These are phyloP conservation scores for Lachancea nothofagi DNA, from an alignment of 805 yeast genomes.

Conservation along the genomic window DNA sequence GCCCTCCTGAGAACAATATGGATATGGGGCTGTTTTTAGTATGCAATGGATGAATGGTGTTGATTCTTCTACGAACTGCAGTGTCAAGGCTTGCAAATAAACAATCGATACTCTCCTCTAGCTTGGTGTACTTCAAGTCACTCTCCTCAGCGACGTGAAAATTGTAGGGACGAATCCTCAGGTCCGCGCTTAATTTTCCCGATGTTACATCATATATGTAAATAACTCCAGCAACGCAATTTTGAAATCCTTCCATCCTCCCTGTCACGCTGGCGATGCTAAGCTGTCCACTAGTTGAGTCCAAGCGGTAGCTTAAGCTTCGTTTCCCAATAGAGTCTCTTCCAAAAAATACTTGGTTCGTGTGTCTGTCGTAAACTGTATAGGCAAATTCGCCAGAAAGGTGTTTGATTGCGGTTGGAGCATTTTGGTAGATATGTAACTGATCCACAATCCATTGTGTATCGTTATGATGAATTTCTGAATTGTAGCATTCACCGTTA, in stretches of 20 bases:
- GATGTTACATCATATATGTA: conserved; percentile 37
- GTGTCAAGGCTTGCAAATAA: conserved; percentile 31
- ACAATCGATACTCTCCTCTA: conserved; percentile 10
- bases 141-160: conserved; percentile 19
- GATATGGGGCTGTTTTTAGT: conserved; percentile 40
- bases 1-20: conserved; percentile 86
- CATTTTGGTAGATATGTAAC: conserved; percentile 34
- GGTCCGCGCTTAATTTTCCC: conserved; percentile 15
- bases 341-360: conserved; percentile 58
- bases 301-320: conserved; percentile 49
- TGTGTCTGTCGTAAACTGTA: conserved; percentile 40
- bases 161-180: conserved; percentile 12
- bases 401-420: conserved; percentile 32
- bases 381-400: conserved; percentile 84
- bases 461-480: conserved; percentile 56
- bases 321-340: conserved; percentile 80
- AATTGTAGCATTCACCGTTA: conserved; percentile 85
- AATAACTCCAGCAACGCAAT: conserved; percentile 51
- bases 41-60: conserved; percentile 55
- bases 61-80: conserved; percentile 48
- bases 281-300: conserved; percentile 25
- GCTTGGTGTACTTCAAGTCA: conserved; percentile 18
- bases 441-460: conserved; percentile 46
- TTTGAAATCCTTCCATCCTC: conserved; percentile 35
- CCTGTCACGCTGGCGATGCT: conserved; percentile 42